phyloP scores from a whole-genome alignment of 192 early-diverging fungal species.

The Chytriomyces sp. region DNA sequence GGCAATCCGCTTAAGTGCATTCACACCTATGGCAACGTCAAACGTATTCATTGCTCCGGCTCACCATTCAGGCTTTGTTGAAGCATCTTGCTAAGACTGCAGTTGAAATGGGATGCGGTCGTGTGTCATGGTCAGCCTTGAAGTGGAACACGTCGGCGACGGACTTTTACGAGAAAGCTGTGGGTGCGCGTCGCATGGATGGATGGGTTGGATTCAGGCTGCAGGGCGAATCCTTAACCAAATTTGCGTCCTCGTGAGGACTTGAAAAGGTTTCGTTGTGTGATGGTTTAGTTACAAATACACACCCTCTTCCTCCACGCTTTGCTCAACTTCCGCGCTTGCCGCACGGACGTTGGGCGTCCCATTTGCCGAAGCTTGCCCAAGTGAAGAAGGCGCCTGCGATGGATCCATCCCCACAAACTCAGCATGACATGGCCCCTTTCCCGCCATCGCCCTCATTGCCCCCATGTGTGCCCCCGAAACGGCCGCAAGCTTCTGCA shows the following conservation, averaged over 20 bases:
- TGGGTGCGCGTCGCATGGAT: constrained; percentile 68
- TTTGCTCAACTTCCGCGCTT: neutral
- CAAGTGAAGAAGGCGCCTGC: neutral
- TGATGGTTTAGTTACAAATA: neutral
- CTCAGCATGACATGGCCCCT: constrained; percentile 6
- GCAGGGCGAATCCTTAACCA: constrained; percentile 22
- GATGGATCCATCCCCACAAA: neutral
- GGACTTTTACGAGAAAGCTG: constrained; percentile 66
- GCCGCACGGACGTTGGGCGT: neutral
- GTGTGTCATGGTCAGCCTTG: constrained; percentile 83
- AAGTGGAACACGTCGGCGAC: constrained; percentile 83
- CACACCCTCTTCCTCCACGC: neutral
- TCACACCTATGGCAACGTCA: no score
- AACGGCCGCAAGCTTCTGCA: constrained; percentile 9
- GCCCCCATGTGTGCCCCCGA: neutral
- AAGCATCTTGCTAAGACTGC: constrained; percentile 69
- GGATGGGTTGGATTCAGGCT: constrained; percentile 81
- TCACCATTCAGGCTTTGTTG: constrained; percentile 47
- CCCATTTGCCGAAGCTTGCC: neutral
- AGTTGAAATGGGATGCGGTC: constrained; percentile 64
- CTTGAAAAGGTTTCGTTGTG: neutral
- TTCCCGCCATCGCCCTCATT: neutral
- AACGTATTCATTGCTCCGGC: neutral
- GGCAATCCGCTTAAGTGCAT: no score
- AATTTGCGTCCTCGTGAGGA: constrained; percentile 18